Evolutionary conservation across 1,139 yeast genomes (phyloP), one percentile per base, ranked within the genome.

Genomic region (Candida albicans): DNA sequence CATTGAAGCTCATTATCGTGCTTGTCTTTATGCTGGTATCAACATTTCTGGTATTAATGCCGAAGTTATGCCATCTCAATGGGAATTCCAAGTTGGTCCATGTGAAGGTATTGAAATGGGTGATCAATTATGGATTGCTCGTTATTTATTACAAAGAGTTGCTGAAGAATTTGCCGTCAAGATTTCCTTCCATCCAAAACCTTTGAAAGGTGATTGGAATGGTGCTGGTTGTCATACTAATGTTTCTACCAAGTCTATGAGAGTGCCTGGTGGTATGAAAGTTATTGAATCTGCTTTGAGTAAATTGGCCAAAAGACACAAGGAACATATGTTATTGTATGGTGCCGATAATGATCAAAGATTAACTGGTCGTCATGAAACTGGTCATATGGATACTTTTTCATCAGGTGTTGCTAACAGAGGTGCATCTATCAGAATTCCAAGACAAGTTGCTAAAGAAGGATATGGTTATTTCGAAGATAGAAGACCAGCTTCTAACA

Each of bases 161-260:
- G 97, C 98, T 56, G 99, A 93, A 77, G 99, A 93, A 72, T 93
- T 93, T 64, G 98, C 96, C 65, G 95, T 93, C 67, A 91, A 90
- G 84, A 91, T 93, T 60, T 89, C 98, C 41, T 86, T 91, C 86
- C 99, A 93, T 81, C 99, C 99, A 72, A 93, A 93, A 82, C 99
- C 97, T 58, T 81, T 90, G 71, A 82, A 85, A 78, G 99, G 99
- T 61, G 98, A 93, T 74, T 93, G 98, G 98, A 93, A 93, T 73
- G 99, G 99, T 78, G 98, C 99, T 68, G 99, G 99, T 63, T 91
- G 98, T 80, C 99, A 93, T 77, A 93, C 99, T 68, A 93, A 93
- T 70, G 98, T 93, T 53, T 90, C 97, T 43, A 93, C 99, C 61
- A 82, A 79, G 72, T 66, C 65, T 43, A 93, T 91, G 98, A 89